A percentile compares a stretch with the other conserved stretches of the same genome.
Evolutionary conservation across 2,329 filamentous ascomycete genomes (phyloP).

Genomic region (Nemania sp.): DNA sequence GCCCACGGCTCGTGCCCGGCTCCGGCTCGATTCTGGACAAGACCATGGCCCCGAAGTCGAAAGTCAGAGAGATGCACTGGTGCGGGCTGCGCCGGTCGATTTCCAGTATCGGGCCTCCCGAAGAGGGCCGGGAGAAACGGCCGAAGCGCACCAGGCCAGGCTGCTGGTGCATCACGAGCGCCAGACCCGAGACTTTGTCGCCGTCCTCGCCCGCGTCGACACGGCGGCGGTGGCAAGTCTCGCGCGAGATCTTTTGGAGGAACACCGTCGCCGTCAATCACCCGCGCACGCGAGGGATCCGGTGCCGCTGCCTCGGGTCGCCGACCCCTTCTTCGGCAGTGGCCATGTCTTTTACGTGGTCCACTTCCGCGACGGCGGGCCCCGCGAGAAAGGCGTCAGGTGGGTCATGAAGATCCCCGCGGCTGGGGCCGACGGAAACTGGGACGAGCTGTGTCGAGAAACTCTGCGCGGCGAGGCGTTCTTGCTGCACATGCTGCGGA

Average conservation of each 20-base stretch:
- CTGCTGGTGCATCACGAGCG: neutral
- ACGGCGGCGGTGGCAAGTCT: constrained; percentile 24
- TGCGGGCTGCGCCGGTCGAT: constrained; percentile 10
- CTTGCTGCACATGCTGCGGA: constrained; percentile 27
- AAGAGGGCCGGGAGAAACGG: neutral
- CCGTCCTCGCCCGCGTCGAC: constrained; percentile 28
- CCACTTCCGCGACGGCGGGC: constrained; percentile 16
- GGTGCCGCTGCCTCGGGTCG: constrained; percentile 20
- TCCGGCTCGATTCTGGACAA: no score
- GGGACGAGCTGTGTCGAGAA: constrained; percentile 25
- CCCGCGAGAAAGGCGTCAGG: neutral
- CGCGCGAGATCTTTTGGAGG: constrained; percentile 23
- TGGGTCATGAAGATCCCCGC: constrained; percentile 36
- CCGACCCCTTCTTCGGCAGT: constrained; percentile 28
- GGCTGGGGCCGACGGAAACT: constrained; percentile 26
- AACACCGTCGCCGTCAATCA: constrained; percentile 1
- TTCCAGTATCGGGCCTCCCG: neutral
- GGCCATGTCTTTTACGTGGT: constrained; percentile 32
- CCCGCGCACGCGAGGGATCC: neutral
- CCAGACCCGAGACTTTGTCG: constrained; percentile 23
- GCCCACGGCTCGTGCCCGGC: no score
- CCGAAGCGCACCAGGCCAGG: neutral
- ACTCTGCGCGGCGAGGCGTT: constrained; percentile 30
- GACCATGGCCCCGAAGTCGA: neutral
- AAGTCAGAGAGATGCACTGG: constrained; percentile 9